Base-by-base conservation (phyloP, 345 rosid species). In the Isatis tinctoria region DNA sequence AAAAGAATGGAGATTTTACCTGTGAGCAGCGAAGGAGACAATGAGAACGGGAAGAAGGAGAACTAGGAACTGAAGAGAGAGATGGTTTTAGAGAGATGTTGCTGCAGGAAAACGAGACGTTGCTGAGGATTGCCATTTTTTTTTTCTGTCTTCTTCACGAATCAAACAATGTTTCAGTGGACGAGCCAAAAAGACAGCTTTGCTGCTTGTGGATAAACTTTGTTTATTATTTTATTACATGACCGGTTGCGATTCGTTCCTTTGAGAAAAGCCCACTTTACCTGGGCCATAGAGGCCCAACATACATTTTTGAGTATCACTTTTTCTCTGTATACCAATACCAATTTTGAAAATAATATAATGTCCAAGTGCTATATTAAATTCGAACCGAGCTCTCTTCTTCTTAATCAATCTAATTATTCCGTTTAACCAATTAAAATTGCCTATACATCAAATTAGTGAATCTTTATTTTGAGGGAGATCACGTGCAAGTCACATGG, bases 51-150 rank as follows among this genome's bases (percentile, higher is more conserved):
- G 80, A 60, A 58, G 72, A 48, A n/a, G 5, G 39, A 33, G 75
- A 35, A 3, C 26, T 63, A 43, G 78, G 2, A 39, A 54, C 20
- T 20, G 72, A 67, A 35, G 77, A 69, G 37, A 76, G 53, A 33
- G 81, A 66, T 24, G 73, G 76, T 32, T 76, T 82, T 20, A 48
- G 78, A 66, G 82, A 78, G 72, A 69, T 49, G 66, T 82, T 81
- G 69, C 82, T 17, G 78, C 60, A 61, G 35, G 81, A 60, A 41
- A 84, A 49, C 3, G 86, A 85, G 72, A 77, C 78, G 77, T 81
- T 82, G 82, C 79, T 68, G 72, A 82, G 85, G 51, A 83, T 74
- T 30, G 83, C 87, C 92, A 87, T 88, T 72, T 58, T 52, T 39
- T 6, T 24, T 7, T 13, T 56, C 8, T 44, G 13, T 61, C 52